Evolutionary conservation across 1,139 yeast genomes (phyloP).

Genomic region (Taphrina wiesneri): DNA sequence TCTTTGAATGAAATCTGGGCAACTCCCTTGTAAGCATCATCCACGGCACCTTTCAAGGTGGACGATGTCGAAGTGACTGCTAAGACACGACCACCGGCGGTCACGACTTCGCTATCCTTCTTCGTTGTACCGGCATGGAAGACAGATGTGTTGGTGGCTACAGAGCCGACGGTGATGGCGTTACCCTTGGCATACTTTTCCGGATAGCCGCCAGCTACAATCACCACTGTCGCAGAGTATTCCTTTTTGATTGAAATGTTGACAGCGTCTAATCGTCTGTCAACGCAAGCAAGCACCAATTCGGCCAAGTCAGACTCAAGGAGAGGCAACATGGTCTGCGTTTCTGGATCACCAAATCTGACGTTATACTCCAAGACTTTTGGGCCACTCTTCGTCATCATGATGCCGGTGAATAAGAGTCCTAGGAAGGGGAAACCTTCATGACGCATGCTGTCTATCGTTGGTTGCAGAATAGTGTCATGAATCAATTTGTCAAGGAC

Average conservation of each 20-base stretch:
- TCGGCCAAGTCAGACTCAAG: constrained; percentile 86
- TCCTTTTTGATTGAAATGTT: constrained; percentile 61
- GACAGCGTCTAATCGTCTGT: constrained; percentile 88
- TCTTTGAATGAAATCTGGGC: constrained; percentile 68
- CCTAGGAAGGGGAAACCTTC: constrained; percentile 97
- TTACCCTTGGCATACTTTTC: constrained; percentile 84
- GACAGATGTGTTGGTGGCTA: constrained; percentile 57
- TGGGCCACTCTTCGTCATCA: constrained; percentile 82
- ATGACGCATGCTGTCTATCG: constrained; percentile 93
- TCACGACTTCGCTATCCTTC: constrained; percentile 61
- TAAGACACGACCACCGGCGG: constrained; percentile 95
- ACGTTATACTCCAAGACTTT: constrained; percentile 95
- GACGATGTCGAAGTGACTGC: constrained; percentile 87
- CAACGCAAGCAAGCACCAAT: constrained; percentile 90
- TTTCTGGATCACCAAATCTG: constrained; percentile 98
- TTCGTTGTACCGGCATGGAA: constrained; percentile 92
- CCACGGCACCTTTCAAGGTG: constrained; percentile 75
- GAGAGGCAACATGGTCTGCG: constrained; percentile 91
- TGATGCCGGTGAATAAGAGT: constrained; percentile 92
- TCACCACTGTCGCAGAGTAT: constrained; percentile 86
- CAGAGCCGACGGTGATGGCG: constrained; percentile 61
- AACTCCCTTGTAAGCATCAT: constrained; percentile 82
- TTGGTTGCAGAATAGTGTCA: constrained; percentile 74
- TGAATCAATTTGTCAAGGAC: constrained; percentile 68
- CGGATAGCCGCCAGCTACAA: constrained; percentile 98